Evolutionary conservation across 768 basidiomycete species (phyloP), one percentile per base, ranked within the genome.

Genomic region (Sporobolomyces phaffii): DNA sequence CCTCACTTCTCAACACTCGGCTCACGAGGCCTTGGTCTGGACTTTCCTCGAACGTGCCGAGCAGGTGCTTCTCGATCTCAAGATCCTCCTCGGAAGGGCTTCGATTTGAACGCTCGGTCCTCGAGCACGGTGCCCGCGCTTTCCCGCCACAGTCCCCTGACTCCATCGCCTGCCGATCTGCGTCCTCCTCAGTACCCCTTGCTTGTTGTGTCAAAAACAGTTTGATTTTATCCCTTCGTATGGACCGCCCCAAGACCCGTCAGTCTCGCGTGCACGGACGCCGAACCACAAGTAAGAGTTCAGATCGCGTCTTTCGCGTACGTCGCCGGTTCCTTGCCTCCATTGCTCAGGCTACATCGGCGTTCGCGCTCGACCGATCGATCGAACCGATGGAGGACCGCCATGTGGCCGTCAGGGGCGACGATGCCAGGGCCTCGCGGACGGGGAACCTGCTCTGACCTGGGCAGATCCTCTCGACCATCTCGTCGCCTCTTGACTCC

Each of bases 1-100:
- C 29, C 50, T 51, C 29, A 22, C 36, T 36, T 22, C 10, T 22
- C 11, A 9, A 8, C 11, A 45, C 44, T 9, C 10, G n/a, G n/a
- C 44, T 13, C 20, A 18, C 41, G 33, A 11, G 45, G 22, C 9
- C 29, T 9, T 2, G 6, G 31, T n/a, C n/a, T n/a, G n/a, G n/a
- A n/a, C n/a, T n/a, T n/a, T 49, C 38, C 15, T 53, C 31, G 29
- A 5, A 34, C n/a, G 3, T 3, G 18, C 17, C 26, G 13, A 5
- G 24, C 61, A 72, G 65, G 64, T 72, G 11, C 62, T 72, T 15
- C 60, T 92, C 26, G 90, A 89, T 24, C 81, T 93, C 44, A 92
- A 92, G 79, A 87, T 91, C 64, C 84, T 90, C 52, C 81, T 93
- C 24, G 59, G 54, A 3, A 34, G 64, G 10, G 70, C 65, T 5